Percentiles rank a stretch among this genome's conserved stretches.
Evolutionary conservation across 2,329 filamentous ascomycete genomes (phyloP).

Genomic region (Lasiodiplodia gonubiensis): DNA sequence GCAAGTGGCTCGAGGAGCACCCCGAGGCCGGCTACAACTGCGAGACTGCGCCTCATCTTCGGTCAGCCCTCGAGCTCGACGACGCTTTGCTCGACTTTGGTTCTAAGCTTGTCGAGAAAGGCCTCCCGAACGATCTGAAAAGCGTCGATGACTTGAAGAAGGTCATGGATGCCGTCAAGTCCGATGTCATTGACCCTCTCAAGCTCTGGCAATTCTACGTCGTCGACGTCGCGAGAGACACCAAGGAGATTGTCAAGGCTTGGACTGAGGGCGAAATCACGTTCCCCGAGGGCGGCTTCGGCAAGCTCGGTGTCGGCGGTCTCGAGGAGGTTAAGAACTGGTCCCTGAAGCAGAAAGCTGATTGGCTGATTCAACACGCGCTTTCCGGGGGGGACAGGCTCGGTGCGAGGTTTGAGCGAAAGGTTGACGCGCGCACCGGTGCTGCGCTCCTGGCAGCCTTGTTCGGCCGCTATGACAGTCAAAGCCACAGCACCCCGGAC

Average conservation of each 20-base stretch:
- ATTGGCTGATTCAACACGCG: conserved; percentile 71
- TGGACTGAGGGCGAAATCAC: conserved; percentile 70
- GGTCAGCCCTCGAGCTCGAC: conserved; percentile 75
- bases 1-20: conserved; percentile 89
- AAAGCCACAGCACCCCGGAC: conserved; percentile 56
- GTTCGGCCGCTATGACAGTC: conserved; percentile 70
- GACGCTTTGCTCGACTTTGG: conserved; percentile 71
- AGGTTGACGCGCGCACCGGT: conserved; percentile 70
- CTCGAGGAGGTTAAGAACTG: conserved; percentile 61
- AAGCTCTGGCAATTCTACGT: conserved; percentile 95
- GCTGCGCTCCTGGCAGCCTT: conserved; percentile 72
- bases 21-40: conserved; percentile 96
- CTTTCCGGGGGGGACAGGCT: conserved; percentile 74
- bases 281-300: conserved; percentile 60
- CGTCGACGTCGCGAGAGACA: conserved; percentile 76
- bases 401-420: conserved; percentile 78
- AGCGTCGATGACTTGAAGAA: conserved; percentile 73
- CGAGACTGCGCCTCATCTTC: conserved; percentile 78
- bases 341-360: conserved; percentile 64
- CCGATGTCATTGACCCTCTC: conserved; percentile 75
- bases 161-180: conserved; percentile 85
- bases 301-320: conserved; percentile 54
- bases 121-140: conserved; percentile 76
- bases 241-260: conserved; percentile 69
- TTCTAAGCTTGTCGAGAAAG: conserved; percentile 66